Percentiles rank a stretch among this genome's conserved stretches.
phyloP scores from a whole-genome alignment of 352 stramenopile genomes.

The Phytopythium oedochilum region DNA sequence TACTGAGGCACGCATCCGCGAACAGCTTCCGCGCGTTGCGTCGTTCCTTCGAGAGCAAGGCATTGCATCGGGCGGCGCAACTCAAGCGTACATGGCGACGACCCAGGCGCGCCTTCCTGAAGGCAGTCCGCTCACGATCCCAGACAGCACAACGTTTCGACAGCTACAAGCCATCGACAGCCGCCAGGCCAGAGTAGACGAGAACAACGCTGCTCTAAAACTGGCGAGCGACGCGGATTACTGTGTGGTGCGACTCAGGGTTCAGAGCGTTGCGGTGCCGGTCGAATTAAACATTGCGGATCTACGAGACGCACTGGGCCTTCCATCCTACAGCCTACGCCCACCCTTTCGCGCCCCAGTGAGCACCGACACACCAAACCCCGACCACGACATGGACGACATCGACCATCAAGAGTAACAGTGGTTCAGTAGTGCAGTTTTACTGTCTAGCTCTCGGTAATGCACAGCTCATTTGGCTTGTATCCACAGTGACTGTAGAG shows the following conservation, averaged over 20 bases:
- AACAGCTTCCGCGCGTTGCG: conserved; percentile 3
- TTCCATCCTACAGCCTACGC: conserved; percentile 4
- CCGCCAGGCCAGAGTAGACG: conserved; percentile 1
- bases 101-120: conserved; percentile 4
- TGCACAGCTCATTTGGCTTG: too few relatives aligned
- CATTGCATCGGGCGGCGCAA: neutral
- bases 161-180: conserved; percentile 7
- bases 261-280: neutral
- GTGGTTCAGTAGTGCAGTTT: too few relatives aligned
- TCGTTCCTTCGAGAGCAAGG: conserved; percentile 4
- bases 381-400: conserved; percentile 4
- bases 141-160: conserved; percentile 6
- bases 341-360: conserved; percentile 5
- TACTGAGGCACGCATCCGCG: conserved; percentile 5
- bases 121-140: conserved; percentile 2
- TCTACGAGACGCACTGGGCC: neutral
- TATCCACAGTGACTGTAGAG: conserved; percentile 10
- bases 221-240: neutral
- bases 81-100: conserved; percentile 8
- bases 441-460: too few relatives aligned
- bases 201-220: neutral
- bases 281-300: conserved; percentile 5
- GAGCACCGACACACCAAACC: neutral
- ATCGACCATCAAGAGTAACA: conserved; percentile 1
- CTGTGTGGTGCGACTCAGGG: neutral